Evolutionary conservation across 257 asterid genomes (phyloP), one percentile per base, ranked within the genome.

Genomic region (Verbena officinalis): DNA sequence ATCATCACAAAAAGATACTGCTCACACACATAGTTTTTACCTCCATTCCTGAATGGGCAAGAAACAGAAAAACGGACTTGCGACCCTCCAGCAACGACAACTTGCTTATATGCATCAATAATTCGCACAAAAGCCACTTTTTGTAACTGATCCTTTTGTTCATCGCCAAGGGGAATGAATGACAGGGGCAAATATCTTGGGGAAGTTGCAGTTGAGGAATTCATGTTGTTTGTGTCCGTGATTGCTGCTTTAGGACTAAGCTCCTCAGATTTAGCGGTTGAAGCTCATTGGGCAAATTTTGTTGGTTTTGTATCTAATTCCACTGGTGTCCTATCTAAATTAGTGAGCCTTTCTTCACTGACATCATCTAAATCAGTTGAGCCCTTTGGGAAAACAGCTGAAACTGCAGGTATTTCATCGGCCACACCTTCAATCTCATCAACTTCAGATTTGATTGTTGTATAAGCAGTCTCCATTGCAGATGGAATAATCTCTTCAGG

Each of bases 121-220:
- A 94, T 85, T 71, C 89, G 97, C 68, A 72, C 70, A 78, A 84
- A 86, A 72, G 87, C 92, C 63, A 75, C 70, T 76, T 81, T 83
- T 67, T 94, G 95, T 43, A 94, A 54, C 68, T 90, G 76, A 77
- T 90, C 97, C 74, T 85, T 88, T 66, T 83, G 86, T 46, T 84
- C 95, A 66, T 86, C 96, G 19, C 77, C 78, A 30, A 94, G 95
- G 79, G 52, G n/a, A n/a, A n/a, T n/a, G 39, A 62, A 94, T 71
- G 43, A 86, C 82, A 21, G 99, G 95, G 52, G 97, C 97, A 68
- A 95, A 81, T 60, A 94, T 86, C 83, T 84, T 90, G 59, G 99
- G 99, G 98, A 85, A 67, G 89, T 80, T 77, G 91, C 83, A 42
- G 78, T 83, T 39, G 90, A 78, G 67, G 86, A 76, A 77, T 55